A percentile compares a stretch with the other conserved stretches of the same genome.
Conservation (phyloP, 108 stramenopile species). For the Discostella stelligeroides region DNA sequence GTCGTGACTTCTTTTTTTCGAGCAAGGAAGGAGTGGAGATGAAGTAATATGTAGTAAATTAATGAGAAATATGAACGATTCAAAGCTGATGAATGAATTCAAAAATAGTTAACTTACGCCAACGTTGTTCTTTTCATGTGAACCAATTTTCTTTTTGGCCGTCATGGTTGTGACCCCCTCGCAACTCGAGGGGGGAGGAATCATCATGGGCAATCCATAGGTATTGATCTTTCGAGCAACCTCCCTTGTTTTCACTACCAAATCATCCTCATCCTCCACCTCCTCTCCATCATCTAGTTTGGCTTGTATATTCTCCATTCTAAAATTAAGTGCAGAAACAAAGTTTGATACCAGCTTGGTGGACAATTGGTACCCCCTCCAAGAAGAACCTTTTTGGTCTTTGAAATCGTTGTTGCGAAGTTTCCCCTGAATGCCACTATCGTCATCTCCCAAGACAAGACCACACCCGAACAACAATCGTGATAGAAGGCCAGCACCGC, state of each 20-base stretch:
- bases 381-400: conserved; percentile 2
- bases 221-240: conserved; percentile 35
- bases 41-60: not conserved
- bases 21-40: not conserved
- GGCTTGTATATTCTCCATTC: conserved; percentile 23
- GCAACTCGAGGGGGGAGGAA: too few relatives aligned
- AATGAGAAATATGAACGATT: too few relatives aligned
- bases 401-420: not conserved
- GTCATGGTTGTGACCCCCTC: too few relatives aligned
- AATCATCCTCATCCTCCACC: conserved; percentile 16
- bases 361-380: conserved; percentile 22
- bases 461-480: conserved; percentile 1
- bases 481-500: not conserved
- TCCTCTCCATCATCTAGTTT: conserved; percentile 6
- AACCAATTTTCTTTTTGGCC: not conserved
- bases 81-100: too few relatives aligned
- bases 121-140: not conserved
- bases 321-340: conserved; percentile 21
- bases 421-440: not conserved
- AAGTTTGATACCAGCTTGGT: conserved; percentile 34
- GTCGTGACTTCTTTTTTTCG: too few relatives aligned
- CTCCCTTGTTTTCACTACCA: conserved; percentile 26
- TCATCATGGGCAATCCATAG: conserved; percentile 34
- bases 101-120: not conserved
- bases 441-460: not conserved